Conservation (phyloP, 2,329 filamentous ascomycete genomes). For the Arthrobotrys megalospora region DNA sequence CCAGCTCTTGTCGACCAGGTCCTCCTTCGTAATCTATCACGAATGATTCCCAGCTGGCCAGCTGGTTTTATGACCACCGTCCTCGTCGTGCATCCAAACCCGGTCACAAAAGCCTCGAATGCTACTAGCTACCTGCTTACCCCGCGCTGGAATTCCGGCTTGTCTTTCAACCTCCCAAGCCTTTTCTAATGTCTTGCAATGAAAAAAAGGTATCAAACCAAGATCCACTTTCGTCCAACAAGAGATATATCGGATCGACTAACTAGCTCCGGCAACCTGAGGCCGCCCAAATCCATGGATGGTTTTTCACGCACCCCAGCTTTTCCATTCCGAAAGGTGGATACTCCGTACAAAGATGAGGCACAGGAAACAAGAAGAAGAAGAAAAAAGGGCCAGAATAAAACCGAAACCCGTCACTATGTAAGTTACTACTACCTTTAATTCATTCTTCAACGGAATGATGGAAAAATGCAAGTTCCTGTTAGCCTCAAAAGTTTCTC, state of each 20-base stretch:
- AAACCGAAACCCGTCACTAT: conserved; percentile 7
- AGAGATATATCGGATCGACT: conserved; percentile 50
- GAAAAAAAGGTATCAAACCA: background rate
- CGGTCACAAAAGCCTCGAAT: conserved; percentile 2
- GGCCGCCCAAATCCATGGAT: conserved; percentile 56
- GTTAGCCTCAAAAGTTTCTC: conserved; percentile 12
- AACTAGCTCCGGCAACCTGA: conserved; percentile 49
- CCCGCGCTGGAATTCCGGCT: conserved; percentile 56
- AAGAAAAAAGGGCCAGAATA: background rate
- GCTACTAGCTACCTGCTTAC: conserved; percentile 1
- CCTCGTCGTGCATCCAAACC: conserved; percentile 19
- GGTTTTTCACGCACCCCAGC: conserved; percentile 58
- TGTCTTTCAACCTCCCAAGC: conserved; percentile 10
- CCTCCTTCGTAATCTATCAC: conserved; percentile 9
- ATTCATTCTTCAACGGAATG: conserved; percentile 1
- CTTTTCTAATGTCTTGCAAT: background rate
- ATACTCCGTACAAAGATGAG: background rate
- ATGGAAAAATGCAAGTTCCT: conserved; percentile 29
- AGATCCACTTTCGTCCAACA: conserved; percentile 34
- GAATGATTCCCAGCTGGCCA: background rate
- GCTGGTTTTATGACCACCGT: background rate
- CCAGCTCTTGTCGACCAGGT: conserved; percentile 36
- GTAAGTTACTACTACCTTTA: background rate
- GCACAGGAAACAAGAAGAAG: background rate
- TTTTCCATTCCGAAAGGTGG: conserved; percentile 36